phyloP scores from a whole-genome alignment of 768 basidiomycete species.

The Serpula lacrymans region DNA sequence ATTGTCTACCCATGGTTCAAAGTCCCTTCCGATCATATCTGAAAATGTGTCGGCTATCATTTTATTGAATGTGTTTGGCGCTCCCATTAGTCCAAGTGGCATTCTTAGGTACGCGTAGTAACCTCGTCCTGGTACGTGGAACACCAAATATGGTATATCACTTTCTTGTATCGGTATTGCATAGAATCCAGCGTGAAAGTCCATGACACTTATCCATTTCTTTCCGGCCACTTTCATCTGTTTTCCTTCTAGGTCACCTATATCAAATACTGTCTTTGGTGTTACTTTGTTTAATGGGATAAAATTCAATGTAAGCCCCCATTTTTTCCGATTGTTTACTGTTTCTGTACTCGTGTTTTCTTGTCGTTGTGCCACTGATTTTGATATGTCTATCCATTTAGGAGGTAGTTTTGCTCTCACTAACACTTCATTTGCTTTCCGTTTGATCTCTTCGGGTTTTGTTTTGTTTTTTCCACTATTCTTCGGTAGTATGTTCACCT shows the following conservation, averaged over 20 bases:
- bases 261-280: slow-evolving; percentile 14
- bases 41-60: background rate
- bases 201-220: slow-evolving; percentile 13
- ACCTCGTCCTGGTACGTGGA: slow-evolving; percentile 22
- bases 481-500: background rate
- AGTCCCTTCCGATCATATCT: background rate
- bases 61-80: slow-evolving; percentile 14
- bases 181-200: slow-evolving; percentile 24
- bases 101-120: slow-evolving; percentile 17
- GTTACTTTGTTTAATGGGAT: slow-evolving; percentile 17
- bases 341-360: background rate
- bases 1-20: slow-evolving; percentile 21
- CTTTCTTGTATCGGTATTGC: slow-evolving; percentile 12
- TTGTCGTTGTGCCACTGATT: background rate
- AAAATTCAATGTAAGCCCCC: slow-evolving; percentile 20
- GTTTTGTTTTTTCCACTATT: background rate
- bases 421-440: background rate
- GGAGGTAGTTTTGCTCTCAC: background rate
- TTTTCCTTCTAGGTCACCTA: slow-evolving; percentile 20
- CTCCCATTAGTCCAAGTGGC: slow-evolving; percentile 23
- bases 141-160: slow-evolving; percentile 13
- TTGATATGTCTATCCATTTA: background rate
- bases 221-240: slow-evolving; percentile 17
- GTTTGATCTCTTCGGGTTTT: background rate
- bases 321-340: slow-evolving; percentile 6